Conservation (phyloP, 345 rosid species). For the Citrus maxima region DNA sequence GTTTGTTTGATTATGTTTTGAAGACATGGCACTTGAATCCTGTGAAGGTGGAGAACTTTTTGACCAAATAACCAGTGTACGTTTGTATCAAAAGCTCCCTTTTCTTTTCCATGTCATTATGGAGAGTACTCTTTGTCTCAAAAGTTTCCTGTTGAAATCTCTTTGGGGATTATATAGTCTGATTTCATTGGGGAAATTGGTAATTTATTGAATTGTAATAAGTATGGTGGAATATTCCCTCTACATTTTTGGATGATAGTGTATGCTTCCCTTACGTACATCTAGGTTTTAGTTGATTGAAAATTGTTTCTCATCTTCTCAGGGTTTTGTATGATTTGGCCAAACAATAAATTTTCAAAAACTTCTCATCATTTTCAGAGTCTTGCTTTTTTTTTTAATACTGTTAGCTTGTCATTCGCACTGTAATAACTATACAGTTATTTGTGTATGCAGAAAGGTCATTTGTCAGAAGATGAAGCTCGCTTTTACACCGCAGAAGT, state of each 20-base stretch:
- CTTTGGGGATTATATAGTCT: background rate
- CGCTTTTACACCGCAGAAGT: constrained; percentile 90
- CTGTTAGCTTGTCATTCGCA: constrained; percentile 5
- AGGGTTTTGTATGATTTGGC: background rate
- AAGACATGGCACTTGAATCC: constrained; percentile 98
- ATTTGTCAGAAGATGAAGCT: constrained; percentile 82
- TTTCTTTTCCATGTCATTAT: constrained; percentile 1
- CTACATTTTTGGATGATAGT: constrained; percentile 1
- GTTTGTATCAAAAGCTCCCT: constrained; percentile 21
- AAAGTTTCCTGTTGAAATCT: background rate
- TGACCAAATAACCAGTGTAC: constrained; percentile 96
- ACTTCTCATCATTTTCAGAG: background rate
- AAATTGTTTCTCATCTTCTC: background rate
- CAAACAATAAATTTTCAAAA: background rate
- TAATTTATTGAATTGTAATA: background rate
- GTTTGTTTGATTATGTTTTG: constrained; percentile 28
- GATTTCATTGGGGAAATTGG: background rate
- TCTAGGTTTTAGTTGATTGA: background rate
- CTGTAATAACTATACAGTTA: constrained; percentile 7
- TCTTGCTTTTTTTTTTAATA: background rate
- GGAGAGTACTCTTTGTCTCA: constrained; percentile 1
- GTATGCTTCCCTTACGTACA: background rate
- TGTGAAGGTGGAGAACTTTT: constrained; percentile 98
- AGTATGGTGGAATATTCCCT: background rate
- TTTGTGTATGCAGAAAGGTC: constrained; percentile 62